Evolutionary conservation across 2,329 filamentous ascomycete genomes (phyloP).

Genomic region (Cladosporium sphaerospermum): DNA sequence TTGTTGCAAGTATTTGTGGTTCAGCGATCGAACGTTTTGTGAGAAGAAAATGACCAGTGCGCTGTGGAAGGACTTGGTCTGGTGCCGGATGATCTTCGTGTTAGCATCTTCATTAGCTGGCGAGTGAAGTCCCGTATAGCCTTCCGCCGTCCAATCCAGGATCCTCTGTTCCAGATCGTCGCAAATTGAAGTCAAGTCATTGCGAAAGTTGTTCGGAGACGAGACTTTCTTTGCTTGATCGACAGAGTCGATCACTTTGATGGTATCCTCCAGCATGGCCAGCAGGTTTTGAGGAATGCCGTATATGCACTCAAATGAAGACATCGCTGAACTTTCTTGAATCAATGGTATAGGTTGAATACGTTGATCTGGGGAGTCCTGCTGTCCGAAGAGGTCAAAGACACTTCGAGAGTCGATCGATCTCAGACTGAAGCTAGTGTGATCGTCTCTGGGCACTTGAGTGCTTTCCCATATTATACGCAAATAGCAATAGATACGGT

Average conservation of each 20-base stretch:
- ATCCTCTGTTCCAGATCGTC: background rate
- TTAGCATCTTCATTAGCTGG: background rate
- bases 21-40: background rate
- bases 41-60: constrained; percentile 3
- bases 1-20: background rate
- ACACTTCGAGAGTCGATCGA: background rate
- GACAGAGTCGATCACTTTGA: background rate
- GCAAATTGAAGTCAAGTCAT: background rate
- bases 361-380: background rate
- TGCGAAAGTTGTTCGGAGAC: background rate
- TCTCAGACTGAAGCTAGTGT: background rate
- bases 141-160: background rate
- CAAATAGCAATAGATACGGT: constrained; percentile 7
- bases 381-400: background rate
- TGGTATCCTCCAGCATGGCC: background rate
- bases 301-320: constrained; percentile 3
- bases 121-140: background rate
- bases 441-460: background rate
- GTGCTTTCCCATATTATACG: constrained; percentile 4
- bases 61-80: background rate
- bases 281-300: constrained; percentile 1
- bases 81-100: background rate
- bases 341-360: background rate
- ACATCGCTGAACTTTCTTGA: background rate
- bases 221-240: background rate